These are phyloP conservation scores for Boletus vinaceobasis DNA, from an alignment of 768 basidiomycete species.

Conservation along the genomic window DNA sequence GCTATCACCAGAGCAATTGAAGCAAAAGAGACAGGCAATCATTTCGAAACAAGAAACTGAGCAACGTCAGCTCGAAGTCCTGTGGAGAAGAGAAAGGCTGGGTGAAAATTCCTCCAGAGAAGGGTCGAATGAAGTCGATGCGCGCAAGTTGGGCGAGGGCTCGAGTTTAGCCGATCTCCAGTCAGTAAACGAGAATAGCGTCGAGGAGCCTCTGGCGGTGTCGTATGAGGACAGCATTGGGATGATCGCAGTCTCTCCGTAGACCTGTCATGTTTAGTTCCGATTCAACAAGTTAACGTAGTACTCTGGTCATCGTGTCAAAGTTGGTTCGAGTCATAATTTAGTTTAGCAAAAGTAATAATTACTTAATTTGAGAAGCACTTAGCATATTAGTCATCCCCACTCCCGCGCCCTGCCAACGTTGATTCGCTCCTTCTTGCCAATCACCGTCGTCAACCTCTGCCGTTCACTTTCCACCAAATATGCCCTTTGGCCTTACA, in stretches of 20 bases:
- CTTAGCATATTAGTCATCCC: conserved; percentile 29
- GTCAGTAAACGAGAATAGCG: background rate
- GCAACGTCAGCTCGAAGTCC: conserved; percentile 6
- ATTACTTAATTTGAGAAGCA: conserved; percentile 4
- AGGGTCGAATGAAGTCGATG: background rate
- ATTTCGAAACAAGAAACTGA: conserved; percentile 14
- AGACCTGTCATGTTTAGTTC: conserved; percentile 4
- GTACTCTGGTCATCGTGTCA: background rate
- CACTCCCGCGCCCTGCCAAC: conserved; percentile 14
- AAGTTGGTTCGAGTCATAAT: background rate
- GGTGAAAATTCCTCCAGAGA: background rate
- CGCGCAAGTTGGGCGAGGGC: background rate
- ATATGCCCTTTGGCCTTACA: conserved; percentile 71
- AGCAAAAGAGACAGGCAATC: conserved; percentile 7
- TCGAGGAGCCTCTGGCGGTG: background rate
- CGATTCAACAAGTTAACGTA: background rate
- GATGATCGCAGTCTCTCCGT: background rate
- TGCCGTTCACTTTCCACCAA: conserved; percentile 12
- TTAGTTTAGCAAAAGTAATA: background rate
- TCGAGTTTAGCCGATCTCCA: background rate
- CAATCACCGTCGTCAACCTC: conserved; percentile 27
- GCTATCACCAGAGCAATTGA: conserved; percentile 3
- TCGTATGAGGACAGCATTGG: background rate
- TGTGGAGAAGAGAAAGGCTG: background rate
- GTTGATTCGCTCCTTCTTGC: conserved; percentile 24